Base-by-base conservation (phyloP, 2,329 filamentous ascomycete genomes). In the Byssoonygena ceratinophila region DNA sequence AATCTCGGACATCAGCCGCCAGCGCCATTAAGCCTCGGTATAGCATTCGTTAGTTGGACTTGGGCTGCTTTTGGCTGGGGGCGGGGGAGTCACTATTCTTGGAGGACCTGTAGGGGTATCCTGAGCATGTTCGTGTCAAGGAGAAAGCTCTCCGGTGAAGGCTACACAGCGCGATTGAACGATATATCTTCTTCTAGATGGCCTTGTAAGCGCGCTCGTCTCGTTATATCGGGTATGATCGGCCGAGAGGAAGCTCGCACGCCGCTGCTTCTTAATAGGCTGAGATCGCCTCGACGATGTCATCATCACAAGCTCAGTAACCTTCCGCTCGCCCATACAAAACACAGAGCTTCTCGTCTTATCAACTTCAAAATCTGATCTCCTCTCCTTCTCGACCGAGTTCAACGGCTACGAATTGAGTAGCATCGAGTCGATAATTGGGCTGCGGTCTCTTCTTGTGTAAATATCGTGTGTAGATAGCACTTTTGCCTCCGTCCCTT, bases 181-280 rank as follows among this genome's bases (percentile, higher is more conserved):
- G 39, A 22, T 23, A 41, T n/a, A n/a, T n/a, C n/a, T n/a, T n/a
- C n/a, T n/a, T n/a, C n/a, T n/a, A n/a, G n/a, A n/a, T 36, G 11
- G n/a, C 34, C 5, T 4, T 14, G 12, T 16, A 44, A 44, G 40
- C 40, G 40, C 40, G 22, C 16, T 18, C 16, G n/a, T 32, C 14
- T 7, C 14, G 18, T 22, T 14, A 23, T 9, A 32, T 18, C 46
- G 46, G 48, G 39, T 45, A 45, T 1, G 20, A 32, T 45, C 48
- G 48, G 48, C 48, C 48, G 48, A 51, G 48, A 51, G 48, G 48
- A 51, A 51, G 39, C 36, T 51, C 23, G 4, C 22, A 7, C 6
- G 23, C 6, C 18, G 22, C 18, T 3, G 31, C 22, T 9, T 39
- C 18, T 9, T 39, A 34, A 48, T 39, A 27, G 46, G 46, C 32